phyloP scores from a whole-genome alignment of 1,139 yeast genomes.

The Candida buenavistaensis region DNA sequence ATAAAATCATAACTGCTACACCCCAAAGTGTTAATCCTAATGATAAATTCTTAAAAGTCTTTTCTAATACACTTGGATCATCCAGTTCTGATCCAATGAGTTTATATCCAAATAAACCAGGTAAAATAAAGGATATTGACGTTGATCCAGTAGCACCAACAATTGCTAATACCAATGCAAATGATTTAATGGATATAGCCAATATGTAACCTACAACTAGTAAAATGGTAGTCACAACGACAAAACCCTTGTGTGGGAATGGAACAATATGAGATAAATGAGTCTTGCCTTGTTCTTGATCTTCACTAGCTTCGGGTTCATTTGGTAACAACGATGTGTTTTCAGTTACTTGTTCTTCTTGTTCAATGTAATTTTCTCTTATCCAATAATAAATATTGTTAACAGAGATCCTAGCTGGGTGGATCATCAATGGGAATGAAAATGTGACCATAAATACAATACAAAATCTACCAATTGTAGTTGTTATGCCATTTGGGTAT shows the following conservation, averaged over 20 bases:
- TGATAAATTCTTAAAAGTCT: conserved; percentile 26
- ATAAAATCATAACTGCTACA: conserved; percentile 39
- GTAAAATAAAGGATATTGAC: conserved; percentile 56
- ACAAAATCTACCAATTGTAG: conserved; percentile 70
- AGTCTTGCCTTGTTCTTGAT: conserved; percentile 12
- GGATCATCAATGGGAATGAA: conserved; percentile 89
- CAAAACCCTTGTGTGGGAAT: conserved; percentile 49
- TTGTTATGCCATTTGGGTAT: conserved; percentile 50
- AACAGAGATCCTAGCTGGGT: conserved; percentile 85
- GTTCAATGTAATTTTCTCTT: conserved; percentile 5
- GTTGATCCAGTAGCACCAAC: conserved; percentile 68
- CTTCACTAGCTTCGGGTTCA: conserved; percentile 3
- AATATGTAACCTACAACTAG: conserved; percentile 43
- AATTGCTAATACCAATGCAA: conserved; percentile 55
- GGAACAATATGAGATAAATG: conserved; percentile 41
- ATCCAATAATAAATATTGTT: conserved; percentile 71
- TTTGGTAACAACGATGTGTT: conserved; percentile 12
- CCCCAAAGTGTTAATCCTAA: conserved; percentile 44
- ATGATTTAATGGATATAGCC: conserved; percentile 49
- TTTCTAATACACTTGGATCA: conserved; percentile 24
- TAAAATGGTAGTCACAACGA: conserved; percentile 46
- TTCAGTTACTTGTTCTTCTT: conserved; percentile 10
- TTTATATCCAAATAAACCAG: conserved; percentile 59
- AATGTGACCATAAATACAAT: conserved; percentile 81
- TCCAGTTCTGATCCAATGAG: conserved; percentile 37